These are phyloP conservation scores for Ophiostoma perfectum DNA, from an alignment of 2,329 filamentous ascomycete species.

Conservation along the genomic window DNA sequence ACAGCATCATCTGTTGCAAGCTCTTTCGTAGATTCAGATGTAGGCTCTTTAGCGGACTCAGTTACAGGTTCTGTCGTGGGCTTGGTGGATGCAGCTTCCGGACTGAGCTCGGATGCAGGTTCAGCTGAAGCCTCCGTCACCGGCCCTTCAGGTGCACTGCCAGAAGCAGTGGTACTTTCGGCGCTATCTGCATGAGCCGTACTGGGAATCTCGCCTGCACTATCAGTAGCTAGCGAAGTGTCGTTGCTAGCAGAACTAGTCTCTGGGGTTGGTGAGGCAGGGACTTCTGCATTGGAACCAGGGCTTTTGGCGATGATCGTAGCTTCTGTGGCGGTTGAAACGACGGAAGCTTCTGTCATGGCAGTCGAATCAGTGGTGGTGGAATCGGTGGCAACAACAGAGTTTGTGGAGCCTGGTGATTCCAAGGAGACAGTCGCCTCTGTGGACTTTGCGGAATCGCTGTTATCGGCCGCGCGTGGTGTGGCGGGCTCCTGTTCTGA, in stretches of 20 bases:
- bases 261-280: too few species aligned
- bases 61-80: not conserved
- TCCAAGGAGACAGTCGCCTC: not conserved
- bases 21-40: not conserved
- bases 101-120: not conserved
- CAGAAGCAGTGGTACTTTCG: not conserved
- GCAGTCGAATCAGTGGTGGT: not conserved
- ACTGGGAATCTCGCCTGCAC: not conserved
- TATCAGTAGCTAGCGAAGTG: not conserved
- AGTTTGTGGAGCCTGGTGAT: not conserved
- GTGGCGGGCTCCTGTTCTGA: slow-evolving; percentile 25
- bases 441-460: not conserved
- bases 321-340: not conserved
- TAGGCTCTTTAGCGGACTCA: not conserved
- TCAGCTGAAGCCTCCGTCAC: not conserved
- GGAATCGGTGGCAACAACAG: not conserved
- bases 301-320: not conserved
- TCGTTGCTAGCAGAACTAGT: not conserved
- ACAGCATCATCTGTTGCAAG: not conserved
- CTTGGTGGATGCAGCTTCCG: not conserved
- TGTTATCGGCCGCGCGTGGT: not conserved
- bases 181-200: not conserved
- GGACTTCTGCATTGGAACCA: not conserved
- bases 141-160: not conserved
- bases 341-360: not conserved